Evolutionary conservation across 305 asterid genomes (phyloP).

Genomic region (Solanum hybrid): DNA sequence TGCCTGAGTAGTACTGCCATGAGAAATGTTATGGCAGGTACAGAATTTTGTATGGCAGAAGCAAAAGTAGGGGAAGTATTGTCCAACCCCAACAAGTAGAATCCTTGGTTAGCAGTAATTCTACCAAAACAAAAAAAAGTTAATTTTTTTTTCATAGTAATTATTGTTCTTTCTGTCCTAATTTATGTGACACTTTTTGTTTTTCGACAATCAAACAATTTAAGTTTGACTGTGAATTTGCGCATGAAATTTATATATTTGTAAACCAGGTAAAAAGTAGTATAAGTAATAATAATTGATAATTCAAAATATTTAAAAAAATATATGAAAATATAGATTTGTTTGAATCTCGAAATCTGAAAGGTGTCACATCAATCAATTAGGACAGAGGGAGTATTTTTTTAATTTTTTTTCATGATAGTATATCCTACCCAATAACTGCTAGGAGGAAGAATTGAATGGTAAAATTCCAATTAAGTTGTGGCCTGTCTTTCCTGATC

Average conservation of each 20-base stretch:
- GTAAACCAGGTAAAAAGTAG: background rate
- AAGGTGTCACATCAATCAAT: too few relatives aligned
- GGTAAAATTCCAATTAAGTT: slow-evolving; percentile 51
- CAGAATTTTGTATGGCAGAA: slow-evolving; percentile 93
- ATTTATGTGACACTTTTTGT: too few relatives aligned
- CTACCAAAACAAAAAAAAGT: slow-evolving; percentile 13
- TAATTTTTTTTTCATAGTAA: background rate
- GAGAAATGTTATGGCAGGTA: slow-evolving; percentile 92
- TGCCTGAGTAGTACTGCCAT: slow-evolving; percentile 87
- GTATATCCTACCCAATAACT: slow-evolving; percentile 62
- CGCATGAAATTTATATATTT: too few relatives aligned
- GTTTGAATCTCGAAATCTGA: background rate
- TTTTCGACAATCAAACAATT: too few relatives aligned
- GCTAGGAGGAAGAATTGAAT: slow-evolving; percentile 93
- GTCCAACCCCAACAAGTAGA: slow-evolving; percentile 90
- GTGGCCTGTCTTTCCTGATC: slow-evolving; percentile 94
- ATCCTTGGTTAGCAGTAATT: slow-evolving; percentile 95
- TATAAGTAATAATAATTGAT: background rate
- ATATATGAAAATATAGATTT: too few relatives aligned
- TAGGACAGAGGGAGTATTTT: too few relatives aligned
- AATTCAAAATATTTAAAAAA: too few relatives aligned
- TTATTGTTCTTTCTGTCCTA: too few relatives aligned
- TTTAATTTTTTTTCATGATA: background rate
- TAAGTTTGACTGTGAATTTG: too few relatives aligned
- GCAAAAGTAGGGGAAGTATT: slow-evolving; percentile 97